Evolutionary conservation across 106 monocot species (phyloP), one percentile per base, ranked within the genome.

Genomic region (Xerophyta viscosa): DNA sequence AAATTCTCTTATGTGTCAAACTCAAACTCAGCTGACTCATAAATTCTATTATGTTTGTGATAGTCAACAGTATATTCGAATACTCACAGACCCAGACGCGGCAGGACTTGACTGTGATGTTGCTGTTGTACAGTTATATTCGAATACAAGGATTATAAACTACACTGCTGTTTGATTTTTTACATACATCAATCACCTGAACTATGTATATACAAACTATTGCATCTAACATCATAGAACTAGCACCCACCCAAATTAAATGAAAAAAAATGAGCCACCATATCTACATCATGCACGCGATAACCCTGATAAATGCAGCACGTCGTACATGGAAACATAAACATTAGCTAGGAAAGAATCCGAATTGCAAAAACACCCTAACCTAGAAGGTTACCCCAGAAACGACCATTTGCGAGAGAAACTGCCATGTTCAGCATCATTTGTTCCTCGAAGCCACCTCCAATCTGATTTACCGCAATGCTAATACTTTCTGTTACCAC

Each of bases 351-450:
- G 8, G 31, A 30, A 46, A 15, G 43, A 45, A 20, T 19, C n/a
- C n/a, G 60, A 22, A 60, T 29, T 26, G 15, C 8, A 23, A 14
- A 25, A 60, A 4, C 21, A 14, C 22, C 31, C 24, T 14, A 8
- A 49, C 17, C 25, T 6, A 50, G 26, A 23, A 24, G 12, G 50
- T 25, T 50, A 20, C 29, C 30, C 50, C 70, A 73, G 49, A 66
- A 23, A 77, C 70, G 78, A 1, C 54, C 73, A 50, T 82, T 68
- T 19, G 82, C 77, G 14, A 75, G 55, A 0, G 82, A 77, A 58
- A 82, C 46, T 4, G 82, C 64, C 74, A 71, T 78, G 41, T 66
- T 58, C 23, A 75, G 22, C 83, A 84, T 77, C 77, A 83, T 73
- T 31, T 83, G 82, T 24, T 77, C 82, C 36, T 77, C 82, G 14